phyloP scores from a whole-genome alignment of 257 asterid genomes.

The Plectranthus barbatus region DNA sequence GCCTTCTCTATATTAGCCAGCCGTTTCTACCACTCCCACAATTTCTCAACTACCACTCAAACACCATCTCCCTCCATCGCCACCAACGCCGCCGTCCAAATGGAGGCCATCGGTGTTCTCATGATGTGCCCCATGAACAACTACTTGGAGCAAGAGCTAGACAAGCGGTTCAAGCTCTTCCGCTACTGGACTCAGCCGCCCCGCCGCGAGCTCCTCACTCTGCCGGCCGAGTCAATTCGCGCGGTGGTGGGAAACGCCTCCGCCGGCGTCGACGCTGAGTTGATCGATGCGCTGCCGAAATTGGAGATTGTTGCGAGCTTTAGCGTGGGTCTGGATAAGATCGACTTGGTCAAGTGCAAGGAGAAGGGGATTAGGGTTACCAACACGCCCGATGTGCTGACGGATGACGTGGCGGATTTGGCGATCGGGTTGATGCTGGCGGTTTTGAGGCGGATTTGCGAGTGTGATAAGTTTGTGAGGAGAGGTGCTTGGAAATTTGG shows the following conservation, averaged over 20 bases:
- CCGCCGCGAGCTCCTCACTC: slow-evolving; percentile 35
- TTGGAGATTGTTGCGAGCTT: slow-evolving; percentile 63
- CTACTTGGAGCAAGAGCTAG: slow-evolving; percentile 63
- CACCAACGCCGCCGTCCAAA: slow-evolving; percentile 10
- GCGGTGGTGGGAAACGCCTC: slow-evolving; percentile 60
- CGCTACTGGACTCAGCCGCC: slow-evolving; percentile 52
- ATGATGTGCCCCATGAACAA: slow-evolving; percentile 47
- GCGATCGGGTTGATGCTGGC: slow-evolving; percentile 74
- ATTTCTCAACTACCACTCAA: slow-evolving; percentile 13
- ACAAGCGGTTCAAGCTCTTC: slow-evolving; percentile 59
- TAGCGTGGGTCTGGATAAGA: slow-evolving; percentile 80
- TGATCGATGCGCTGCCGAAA: slow-evolving; percentile 60
- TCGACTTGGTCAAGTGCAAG: slow-evolving; percentile 61
- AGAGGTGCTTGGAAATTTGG: slow-evolving; percentile 55
- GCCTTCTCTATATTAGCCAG: slow-evolving; percentile 8
- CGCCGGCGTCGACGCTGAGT: slow-evolving; percentile 41
- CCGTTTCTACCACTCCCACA: slow-evolving; percentile 10
- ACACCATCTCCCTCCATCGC: not conserved
- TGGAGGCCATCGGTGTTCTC: slow-evolving; percentile 62
- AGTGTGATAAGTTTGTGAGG: slow-evolving; percentile 59
- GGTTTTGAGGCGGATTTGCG: slow-evolving; percentile 55
- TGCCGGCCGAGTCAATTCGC: slow-evolving; percentile 47
- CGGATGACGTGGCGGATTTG: slow-evolving; percentile 91
- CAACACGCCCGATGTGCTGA: slow-evolving; percentile 79
- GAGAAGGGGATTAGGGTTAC: slow-evolving; percentile 83